Evolutionary conservation across 1,139 yeast genomes (phyloP).

Genomic region (Yamadazyma epiphylla): DNA sequence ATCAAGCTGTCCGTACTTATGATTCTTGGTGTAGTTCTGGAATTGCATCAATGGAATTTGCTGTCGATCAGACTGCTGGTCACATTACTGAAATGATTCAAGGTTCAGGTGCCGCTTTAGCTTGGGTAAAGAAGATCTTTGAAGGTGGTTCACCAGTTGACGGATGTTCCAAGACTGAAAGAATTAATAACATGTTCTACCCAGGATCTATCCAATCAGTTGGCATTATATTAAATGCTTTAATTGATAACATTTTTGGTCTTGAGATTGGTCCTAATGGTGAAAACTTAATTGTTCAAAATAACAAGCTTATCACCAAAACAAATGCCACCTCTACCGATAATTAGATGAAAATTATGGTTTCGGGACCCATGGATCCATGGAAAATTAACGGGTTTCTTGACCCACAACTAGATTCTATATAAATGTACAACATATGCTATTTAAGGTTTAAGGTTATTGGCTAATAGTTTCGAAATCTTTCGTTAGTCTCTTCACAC

Average conservation of each 20-base stretch:
- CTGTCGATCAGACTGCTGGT: constrained; percentile 22
- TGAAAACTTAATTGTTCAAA: constrained; percentile 9
- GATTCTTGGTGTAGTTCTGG: constrained; percentile 31
- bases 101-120: constrained; percentile 29
- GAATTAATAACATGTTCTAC: constrained; percentile 21
- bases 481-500: too few relatives aligned
- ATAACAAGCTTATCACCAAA: constrained; percentile 6
- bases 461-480: too few relatives aligned
- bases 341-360: too few relatives aligned
- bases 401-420: too few relatives aligned
- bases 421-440: too few relatives aligned
- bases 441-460: too few relatives aligned
- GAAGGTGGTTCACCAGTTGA: constrained; percentile 19
- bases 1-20: constrained; percentile 21
- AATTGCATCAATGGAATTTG: constrained; percentile 25
- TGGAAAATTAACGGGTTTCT: too few relatives aligned
- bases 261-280: constrained; percentile 14
- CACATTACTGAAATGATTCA: constrained; percentile 21
- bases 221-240: constrained; percentile 5
- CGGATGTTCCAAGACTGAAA: constrained; percentile 23
- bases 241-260: constrained; percentile 10
- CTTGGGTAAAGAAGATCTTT: constrained; percentile 20
- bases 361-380: too few relatives aligned
- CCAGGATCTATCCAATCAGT: constrained; percentile 15
- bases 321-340: constrained; percentile 5